Base-by-base conservation (phyloP, 257 asterid species). In the Gentiana dahurica region DNA sequence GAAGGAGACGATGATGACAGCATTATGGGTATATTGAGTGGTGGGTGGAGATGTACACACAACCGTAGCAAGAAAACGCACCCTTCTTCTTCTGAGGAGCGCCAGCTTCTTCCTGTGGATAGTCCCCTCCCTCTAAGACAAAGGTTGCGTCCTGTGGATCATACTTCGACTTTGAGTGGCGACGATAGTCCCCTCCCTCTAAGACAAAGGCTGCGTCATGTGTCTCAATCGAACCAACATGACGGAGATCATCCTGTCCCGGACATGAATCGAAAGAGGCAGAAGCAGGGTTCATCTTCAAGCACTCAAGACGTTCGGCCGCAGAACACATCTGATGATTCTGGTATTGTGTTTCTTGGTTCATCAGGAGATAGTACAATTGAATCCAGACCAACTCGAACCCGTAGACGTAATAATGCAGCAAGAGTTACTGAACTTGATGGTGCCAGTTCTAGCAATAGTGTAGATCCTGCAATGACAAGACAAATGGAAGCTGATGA, bases 401-500 rank as follows among this genome's bases (percentile, higher is more conserved):
- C 58, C 59, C 52, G 36, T n/a, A 53, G 43, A 57, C 66, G 66
- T 56, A 55, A 59, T 33, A 67, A 33, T 59, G 51, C 68, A 51
- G 79, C 71, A 12, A 69, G 75, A 60, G 66, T 76, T 55, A 73
- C 83, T 65, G 84, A 77, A 62, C 65, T 73, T 60, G 89, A 74
- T 65, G 87, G 79, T 55, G 61, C 67, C 65, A 75, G 81, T 71
- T 36, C 58, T 67, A 54, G 58, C 49, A 35, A 36, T 38, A 51
- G 36, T 45, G 77, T 63, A 44, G 78, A 73, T 60, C 78, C 62
- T 57, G 80, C 69, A 68, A 81, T 75, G 77, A 77, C 80, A 4
- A 78, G 81, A 61, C 98, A 91, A 75, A 61, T 91, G 66, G 98
- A 87, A 78, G 91, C 94, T 12, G 98, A 87, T 72, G 98, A 85